Evolutionary conservation across 495 filamentous ascomycete genomes (phyloP).

Genomic region (Penicillium macrosclerotiorum): DNA sequence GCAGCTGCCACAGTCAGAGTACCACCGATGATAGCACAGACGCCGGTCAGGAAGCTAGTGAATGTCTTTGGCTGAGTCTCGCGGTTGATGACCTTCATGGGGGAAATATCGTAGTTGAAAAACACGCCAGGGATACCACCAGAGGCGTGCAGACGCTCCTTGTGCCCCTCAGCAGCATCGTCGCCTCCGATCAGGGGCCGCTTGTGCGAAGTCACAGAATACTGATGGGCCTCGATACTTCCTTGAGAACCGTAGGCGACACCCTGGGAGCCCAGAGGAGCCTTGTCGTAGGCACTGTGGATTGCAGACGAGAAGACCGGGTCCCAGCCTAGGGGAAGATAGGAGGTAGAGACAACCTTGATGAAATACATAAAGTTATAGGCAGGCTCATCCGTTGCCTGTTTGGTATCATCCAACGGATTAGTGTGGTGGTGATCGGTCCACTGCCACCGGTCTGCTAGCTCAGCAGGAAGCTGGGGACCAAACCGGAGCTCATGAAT

Average conservation of each 20-base stretch:
- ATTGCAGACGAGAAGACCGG: constrained; percentile 41
- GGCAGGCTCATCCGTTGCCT: constrained; percentile 73
- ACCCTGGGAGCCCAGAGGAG: constrained; percentile 61
- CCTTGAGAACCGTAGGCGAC: constrained; percentile 60
- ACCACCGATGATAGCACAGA: constrained; percentile 92
- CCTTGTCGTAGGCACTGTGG: constrained; percentile 50
- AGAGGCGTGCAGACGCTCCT: constrained; percentile 80
- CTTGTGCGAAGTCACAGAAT: constrained; percentile 93
- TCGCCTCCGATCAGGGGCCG: constrained; percentile 78
- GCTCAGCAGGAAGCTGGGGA: constrained; percentile 77
- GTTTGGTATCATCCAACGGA: constrained; percentile 80
- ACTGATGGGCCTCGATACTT: constrained; percentile 96
- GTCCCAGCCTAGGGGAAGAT: constrained; percentile 85
- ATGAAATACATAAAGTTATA: constrained; percentile 99
- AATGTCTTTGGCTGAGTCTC: constrained; percentile 87
- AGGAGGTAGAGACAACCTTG: constrained; percentile 95
- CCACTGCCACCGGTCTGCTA: constrained; percentile 70
- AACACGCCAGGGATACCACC: constrained; percentile 97
- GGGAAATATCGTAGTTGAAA: constrained; percentile 98
- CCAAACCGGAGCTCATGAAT: constrained; percentile 93
- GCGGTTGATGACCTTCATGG: constrained; percentile 99
- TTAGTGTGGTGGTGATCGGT: constrained; percentile 90
- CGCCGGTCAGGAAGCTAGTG: constrained; percentile 84
- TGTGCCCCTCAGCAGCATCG: constrained; percentile 80
- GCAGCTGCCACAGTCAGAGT: constrained; percentile 95